Evolutionary conservation across 139 green algal species (phyloP).

Genomic region (Desmodesmus armatus): DNA sequence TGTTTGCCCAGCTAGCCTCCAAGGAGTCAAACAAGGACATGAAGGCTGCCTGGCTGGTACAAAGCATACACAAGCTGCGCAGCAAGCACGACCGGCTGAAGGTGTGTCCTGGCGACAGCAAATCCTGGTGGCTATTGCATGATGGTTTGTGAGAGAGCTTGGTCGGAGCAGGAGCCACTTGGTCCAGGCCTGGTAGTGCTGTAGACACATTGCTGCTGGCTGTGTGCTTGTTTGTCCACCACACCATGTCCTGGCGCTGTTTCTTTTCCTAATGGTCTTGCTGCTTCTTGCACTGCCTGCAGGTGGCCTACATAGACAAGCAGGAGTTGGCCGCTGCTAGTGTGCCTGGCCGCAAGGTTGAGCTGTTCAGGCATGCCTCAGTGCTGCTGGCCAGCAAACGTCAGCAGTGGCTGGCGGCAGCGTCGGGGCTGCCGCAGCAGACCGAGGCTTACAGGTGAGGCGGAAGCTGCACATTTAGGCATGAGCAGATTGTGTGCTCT

Average conservation of each 20-base stretch:
- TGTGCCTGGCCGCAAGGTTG: neutral
- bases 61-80: conserved; percentile 51
- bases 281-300: neutral
- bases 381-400: conserved; percentile 16
- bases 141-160: too few species aligned
- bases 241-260: too few species aligned
- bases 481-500: too few species aligned
- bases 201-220: too few species aligned
- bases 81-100: conserved; percentile 67
- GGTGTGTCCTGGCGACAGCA: too few species aligned
- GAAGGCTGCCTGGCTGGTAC: conserved; percentile 54
- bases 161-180: too few species aligned
- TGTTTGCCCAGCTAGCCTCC: too few species aligned
- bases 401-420: neutral
- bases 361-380: conserved; percentile 1
- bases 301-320: conserved; percentile 71
- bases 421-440: conserved; percentile 4
- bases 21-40: conserved; percentile 56
- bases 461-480: too few species aligned
- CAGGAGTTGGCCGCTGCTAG: neutral
- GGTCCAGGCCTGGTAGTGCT: too few species aligned
- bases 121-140: too few species aligned
- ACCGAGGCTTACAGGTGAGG: conserved; percentile 18
- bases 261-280: too few species aligned
- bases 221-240: too few species aligned